Percentiles rank a stretch among this genome's conserved stretches.
phyloP scores from a whole-genome alignment of 306 rosid species.

The Quercus ilex region DNA sequence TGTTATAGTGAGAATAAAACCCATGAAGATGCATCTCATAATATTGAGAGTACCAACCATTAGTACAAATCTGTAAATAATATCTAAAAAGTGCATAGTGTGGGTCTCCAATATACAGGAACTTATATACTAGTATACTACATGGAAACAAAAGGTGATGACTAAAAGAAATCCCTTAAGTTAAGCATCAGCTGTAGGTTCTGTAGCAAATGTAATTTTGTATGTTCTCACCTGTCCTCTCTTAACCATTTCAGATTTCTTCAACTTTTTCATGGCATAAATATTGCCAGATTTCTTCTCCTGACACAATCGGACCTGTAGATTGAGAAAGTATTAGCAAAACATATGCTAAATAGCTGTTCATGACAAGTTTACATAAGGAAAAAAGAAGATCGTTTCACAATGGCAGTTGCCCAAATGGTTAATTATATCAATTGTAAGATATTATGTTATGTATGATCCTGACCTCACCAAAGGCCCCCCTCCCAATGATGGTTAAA shows the following conservation, averaged over 20 bases:
- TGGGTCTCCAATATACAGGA: slow-evolving; percentile 6
- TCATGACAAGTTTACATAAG: slow-evolving; percentile 9
- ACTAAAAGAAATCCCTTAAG: neutral
- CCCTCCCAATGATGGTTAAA: slow-evolving; percentile 95
- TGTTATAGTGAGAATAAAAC: neutral
- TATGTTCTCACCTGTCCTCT: slow-evolving; percentile 84
- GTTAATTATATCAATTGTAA: slow-evolving; percentile 18
- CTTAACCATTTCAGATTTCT: slow-evolving; percentile 96
- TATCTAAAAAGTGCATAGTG: slow-evolving; percentile 13
- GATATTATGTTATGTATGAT: slow-evolving; percentile 24
- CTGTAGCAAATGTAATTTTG: slow-evolving; percentile 4
- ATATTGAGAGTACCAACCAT: neutral
- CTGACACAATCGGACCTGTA: slow-evolving; percentile 93
- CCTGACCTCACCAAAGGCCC: slow-evolving; percentile 97
- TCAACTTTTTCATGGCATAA: slow-evolving; percentile 97
- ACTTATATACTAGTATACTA: no score
- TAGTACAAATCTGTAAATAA: neutral
- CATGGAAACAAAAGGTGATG: neutral
- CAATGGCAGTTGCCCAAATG: neutral
- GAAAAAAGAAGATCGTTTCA: neutral
- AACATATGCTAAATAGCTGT: slow-evolving; percentile 16
- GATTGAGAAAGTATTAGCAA: slow-evolving; percentile 29
- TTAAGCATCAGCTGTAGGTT: slow-evolving; percentile 8
- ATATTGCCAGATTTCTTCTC: slow-evolving; percentile 98
- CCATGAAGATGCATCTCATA: neutral